phyloP scores from a whole-genome alignment of 495 filamentous ascomycete species.

The Penicillium coprophilum region DNA sequence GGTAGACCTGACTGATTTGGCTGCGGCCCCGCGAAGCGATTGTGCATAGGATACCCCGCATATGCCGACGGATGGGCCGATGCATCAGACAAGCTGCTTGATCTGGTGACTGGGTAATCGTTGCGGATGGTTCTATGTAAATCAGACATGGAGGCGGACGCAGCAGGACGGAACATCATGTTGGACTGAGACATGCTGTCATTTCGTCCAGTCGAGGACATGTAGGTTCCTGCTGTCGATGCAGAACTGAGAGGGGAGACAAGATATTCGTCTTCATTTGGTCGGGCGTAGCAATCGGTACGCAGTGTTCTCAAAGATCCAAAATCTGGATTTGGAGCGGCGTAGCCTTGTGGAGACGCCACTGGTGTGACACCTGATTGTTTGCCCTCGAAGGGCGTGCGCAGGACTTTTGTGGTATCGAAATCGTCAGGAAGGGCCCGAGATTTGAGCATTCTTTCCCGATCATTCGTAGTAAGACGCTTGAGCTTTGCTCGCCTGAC shows the following conservation, averaged over 20 bases:
- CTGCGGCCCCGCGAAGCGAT: conserved; percentile 30
- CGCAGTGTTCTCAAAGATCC: conserved; percentile 33
- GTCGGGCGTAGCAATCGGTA: conserved; percentile 38
- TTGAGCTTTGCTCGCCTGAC: conserved; percentile 90
- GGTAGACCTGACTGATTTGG: conserved; percentile 34
- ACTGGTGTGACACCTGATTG: conserved; percentile 35
- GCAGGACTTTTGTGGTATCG: conserved; percentile 85
- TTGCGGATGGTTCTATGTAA: conserved; percentile 37
- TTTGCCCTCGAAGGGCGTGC: conserved; percentile 61
- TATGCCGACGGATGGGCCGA: conserved; percentile 31
- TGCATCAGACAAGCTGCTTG: conserved; percentile 46
- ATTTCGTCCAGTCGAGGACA: conserved; percentile 35
- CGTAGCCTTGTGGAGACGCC: conserved; percentile 29
- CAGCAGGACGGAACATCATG: conserved; percentile 32
- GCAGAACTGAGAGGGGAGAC: conserved; percentile 47
- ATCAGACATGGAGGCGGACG: conserved; percentile 31
- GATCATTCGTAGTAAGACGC: conserved; percentile 87
- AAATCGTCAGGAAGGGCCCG: conserved; percentile 89
- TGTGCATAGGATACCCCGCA: conserved; percentile 34
- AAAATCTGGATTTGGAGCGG: conserved; percentile 22
- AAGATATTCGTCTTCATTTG: conserved; percentile 45
- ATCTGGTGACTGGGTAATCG: conserved; percentile 39
- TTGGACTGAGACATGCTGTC: conserved; percentile 30
- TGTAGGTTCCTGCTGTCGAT: conserved; percentile 44
- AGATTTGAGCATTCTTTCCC: conserved; percentile 92